Evolutionary conservation across 176 grass and related monocot species (phyloP), one percentile per base, ranked within the genome.

Genomic region (Stipa capillata): DNA sequence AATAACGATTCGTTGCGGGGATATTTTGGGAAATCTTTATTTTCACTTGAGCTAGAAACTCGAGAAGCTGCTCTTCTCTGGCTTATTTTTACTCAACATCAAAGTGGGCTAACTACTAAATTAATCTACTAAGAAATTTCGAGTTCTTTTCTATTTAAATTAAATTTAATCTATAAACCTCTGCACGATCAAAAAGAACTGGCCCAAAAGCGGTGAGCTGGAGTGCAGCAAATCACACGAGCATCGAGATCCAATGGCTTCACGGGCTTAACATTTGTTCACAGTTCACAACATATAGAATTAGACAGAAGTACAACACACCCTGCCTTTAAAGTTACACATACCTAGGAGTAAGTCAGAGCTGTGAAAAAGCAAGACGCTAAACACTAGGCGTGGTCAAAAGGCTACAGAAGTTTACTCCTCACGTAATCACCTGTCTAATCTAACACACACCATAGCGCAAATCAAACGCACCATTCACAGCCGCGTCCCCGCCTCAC

Each of bases 181-280:
- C n/a, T n/a, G n/a, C n/a, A n/a, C n/a, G n/a, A n/a, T n/a, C n/a
- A n/a, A n/a, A n/a, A n/a, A n/a, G n/a, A n/a, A n/a, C n/a, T n/a
- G n/a, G n/a, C n/a, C n/a, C n/a, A n/a, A n/a, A n/a, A n/a, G n/a
- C n/a, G n/a, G n/a, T n/a, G n/a, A n/a, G n/a, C n/a, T 24, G 62
- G 29, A 17, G 20, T 76, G 61, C 31, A 64, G 49, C 60, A 6
- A 67, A 63, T 81, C 70, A 76, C 84, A 53, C 51, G 60, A 75
- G 49, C 43, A 25, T 18, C 33, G 25, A 77, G 63, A 64, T 87
- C 50, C 73, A 78, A 5, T 56, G 70, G 7, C 73, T 41, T 72
- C 85, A 87, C 85, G 72, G 37, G 79, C 44, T 56, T 42, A 63
- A 33, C 74, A 72, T 71, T 20, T 69, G 33, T 18, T 28, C 34